Evolutionary conservation across 1,284 basidiomycete species (phyloP).

Genomic region (Pholiota adiposa): DNA sequence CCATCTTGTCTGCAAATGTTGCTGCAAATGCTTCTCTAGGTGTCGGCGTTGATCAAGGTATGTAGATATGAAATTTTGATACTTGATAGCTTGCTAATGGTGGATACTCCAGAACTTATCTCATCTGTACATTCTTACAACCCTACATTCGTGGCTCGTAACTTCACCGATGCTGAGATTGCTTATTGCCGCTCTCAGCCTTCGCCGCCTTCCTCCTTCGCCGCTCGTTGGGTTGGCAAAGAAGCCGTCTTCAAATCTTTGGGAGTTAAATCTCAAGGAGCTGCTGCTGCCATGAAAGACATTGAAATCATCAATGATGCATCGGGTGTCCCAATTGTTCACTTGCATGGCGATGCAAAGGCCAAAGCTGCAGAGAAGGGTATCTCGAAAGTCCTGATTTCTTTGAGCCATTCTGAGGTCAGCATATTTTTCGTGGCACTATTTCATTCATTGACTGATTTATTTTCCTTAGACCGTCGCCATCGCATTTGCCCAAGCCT

Average conservation of each 20-base stretch:
- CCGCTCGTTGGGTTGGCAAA: slow-evolving; percentile 96
- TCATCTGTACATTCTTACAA: slow-evolving; percentile 90
- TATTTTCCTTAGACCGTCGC: slow-evolving; percentile 62
- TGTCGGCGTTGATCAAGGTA: slow-evolving; percentile 88
- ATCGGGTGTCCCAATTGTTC: slow-evolving; percentile 74
- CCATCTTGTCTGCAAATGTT: slow-evolving; percentile 51
- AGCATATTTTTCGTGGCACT: slow-evolving; percentile 30
- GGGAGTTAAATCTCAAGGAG: slow-evolving; percentile 89
- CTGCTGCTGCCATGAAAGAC: slow-evolving; percentile 92
- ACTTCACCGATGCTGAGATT: slow-evolving; percentile 92
- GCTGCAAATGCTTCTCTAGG: slow-evolving; percentile 53
- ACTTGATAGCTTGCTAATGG: background rate
- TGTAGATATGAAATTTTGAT: slow-evolving; percentile 20
- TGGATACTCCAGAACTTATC: slow-evolving; percentile 76
- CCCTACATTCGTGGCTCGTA: slow-evolving; percentile 87
- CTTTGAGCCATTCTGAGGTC: slow-evolving; percentile 91
- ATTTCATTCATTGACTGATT: background rate
- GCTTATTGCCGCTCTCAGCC: slow-evolving; percentile 90
- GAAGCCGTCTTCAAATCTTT: slow-evolving; percentile 99
- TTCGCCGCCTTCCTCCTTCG: slow-evolving; percentile 88
- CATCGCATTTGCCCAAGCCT: slow-evolving; percentile 81
- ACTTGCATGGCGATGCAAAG: slow-evolving; percentile 84
- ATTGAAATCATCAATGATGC: slow-evolving; percentile 90
- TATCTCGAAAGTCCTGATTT: slow-evolving; percentile 79
- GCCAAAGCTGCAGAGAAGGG: slow-evolving; percentile 75